Evolutionary conservation across 148 eudicot species (phyloP), one percentile per base, ranked within the genome.

Genomic region (Chenopodium quinoa): DNA sequence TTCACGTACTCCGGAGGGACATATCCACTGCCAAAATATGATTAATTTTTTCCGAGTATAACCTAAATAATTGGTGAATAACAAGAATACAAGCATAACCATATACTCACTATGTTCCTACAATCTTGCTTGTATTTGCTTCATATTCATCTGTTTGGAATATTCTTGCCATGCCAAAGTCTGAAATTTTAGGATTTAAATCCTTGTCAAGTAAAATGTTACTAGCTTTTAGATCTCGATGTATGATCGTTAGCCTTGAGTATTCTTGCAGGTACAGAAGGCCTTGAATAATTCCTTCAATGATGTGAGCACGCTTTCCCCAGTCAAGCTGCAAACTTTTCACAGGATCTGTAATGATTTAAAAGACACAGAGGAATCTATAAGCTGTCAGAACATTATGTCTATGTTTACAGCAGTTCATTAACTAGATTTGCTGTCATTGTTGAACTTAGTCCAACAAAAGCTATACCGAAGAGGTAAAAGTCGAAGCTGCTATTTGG

Each of bases 241-340:
- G 90, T 14, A 84, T 78, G 70, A 84, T 82, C 63, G 87, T 88
- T 11, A 84, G 46, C 81, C 84, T 86, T 56, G 87, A 86, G 73
- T 88, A 88, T 75, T 86, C 90, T 66, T 86, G 90, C 46, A 88
- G 90, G 79, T 88, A 88, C 19, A 88, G 69, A 32, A 88, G 88
- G 54, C 87, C 90, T 84, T 88, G 90, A 82, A 76, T 82, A 4
- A 88, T 48, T 7, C 90, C 90, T 74, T 88, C 86, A 19, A 88
- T 80, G 79, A 88, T 86, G 20, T 77, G 78, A 77, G 62, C 88
- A 56, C 86, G 76, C 68, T 80, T 84, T 83, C 75, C 78, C 90
- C 90, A 88, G 37, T 86, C 83, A 9, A 88, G 54, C n/a, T 75
- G 67, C 70, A 73, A 68, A 47, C 80, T 23, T 76, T 78, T 83